Percentiles rank a stretch among this genome's conserved stretches.
phyloP scores from a whole-genome alignment of 2,329 filamentous ascomycete species.

The Clonostachys rhizophaga region DNA sequence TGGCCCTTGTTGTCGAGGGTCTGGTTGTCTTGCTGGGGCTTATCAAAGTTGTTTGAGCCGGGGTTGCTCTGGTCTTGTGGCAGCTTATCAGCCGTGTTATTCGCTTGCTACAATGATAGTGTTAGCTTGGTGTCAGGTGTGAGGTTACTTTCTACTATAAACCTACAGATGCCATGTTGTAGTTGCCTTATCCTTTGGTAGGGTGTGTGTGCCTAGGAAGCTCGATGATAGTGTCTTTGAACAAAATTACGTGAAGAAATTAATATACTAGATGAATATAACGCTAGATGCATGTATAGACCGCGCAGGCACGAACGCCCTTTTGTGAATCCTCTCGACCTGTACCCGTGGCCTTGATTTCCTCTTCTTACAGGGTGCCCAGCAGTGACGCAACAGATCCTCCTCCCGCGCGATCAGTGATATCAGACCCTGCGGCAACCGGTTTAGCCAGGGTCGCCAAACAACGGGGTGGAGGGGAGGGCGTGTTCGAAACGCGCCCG shows the following conservation, averaged over 20 bases:
- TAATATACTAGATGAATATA: not conserved
- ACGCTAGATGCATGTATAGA: not conserved
- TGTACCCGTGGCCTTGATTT: too few species aligned
- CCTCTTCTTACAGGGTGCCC: not conserved
- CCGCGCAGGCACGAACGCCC: not conserved
- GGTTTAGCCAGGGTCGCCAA: not conserved
- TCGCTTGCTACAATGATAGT: not conserved
- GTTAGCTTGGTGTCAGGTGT: not conserved
- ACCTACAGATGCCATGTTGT: not conserved
- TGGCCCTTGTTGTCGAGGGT: constrained; percentile 1
- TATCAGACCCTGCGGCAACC: not conserved
- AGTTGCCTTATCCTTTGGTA: not conserved
- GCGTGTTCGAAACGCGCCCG: too few species aligned
- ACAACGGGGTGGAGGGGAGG: too few species aligned
- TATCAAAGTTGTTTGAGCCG: constrained; percentile 2
- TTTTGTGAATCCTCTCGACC: not conserved
- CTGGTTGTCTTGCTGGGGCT: constrained; percentile 1
- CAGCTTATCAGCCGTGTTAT: not conserved
- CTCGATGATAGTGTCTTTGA: not conserved
- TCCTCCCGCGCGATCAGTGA: not conserved
- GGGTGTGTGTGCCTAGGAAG: not conserved
- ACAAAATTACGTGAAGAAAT: not conserved
- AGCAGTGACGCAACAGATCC: not conserved
- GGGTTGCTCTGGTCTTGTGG: constrained; percentile 4
- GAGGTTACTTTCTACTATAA: constrained; percentile 1